phyloP scores from a whole-genome alignment of 164 flowering plant genomes.

The Vitis rotundifolia region DNA sequence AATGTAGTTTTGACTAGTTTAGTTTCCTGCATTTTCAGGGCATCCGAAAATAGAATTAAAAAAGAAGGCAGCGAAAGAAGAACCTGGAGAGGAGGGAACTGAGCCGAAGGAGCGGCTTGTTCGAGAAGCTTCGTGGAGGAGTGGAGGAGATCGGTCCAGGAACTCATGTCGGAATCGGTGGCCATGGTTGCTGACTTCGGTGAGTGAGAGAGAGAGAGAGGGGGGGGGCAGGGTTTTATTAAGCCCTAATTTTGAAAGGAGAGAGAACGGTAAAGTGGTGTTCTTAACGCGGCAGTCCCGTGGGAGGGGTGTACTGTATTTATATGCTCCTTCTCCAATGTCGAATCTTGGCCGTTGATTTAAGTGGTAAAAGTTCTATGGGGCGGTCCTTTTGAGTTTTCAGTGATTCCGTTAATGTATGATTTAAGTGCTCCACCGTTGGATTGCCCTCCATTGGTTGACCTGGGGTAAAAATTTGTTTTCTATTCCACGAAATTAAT shows the following conservation, averaged over 20 bases:
- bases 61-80: background rate
- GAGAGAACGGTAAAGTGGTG: slow-evolving; percentile 5
- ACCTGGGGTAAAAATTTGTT: too few relatives aligned
- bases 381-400: too few relatives aligned
- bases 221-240: slow-evolving; percentile 10
- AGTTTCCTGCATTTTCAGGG: background rate
- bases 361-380: too few relatives aligned
- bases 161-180: slow-evolving; percentile 67
- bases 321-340: too few relatives aligned
- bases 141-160: slow-evolving; percentile 92
- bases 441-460: too few relatives aligned
- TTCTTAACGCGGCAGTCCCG: too few relatives aligned
- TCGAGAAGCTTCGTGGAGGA: slow-evolving; percentile 94
- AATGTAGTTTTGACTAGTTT: too few relatives aligned
- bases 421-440: too few relatives aligned
- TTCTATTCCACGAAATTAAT: too few relatives aligned
- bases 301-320: too few relatives aligned
- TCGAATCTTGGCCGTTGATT: too few relatives aligned
- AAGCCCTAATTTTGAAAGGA: slow-evolving; percentile 6
- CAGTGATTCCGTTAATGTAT: too few relatives aligned
- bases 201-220: background rate
- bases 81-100: slow-evolving; percentile 98
- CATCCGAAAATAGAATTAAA: slow-evolving; percentile 1
- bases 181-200: slow-evolving; percentile 35
- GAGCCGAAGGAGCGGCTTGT: slow-evolving; percentile 88